These are phyloP conservation scores for Picea mariana DNA, from an alignment of 83 land plant species.

Conservation along the genomic window DNA sequence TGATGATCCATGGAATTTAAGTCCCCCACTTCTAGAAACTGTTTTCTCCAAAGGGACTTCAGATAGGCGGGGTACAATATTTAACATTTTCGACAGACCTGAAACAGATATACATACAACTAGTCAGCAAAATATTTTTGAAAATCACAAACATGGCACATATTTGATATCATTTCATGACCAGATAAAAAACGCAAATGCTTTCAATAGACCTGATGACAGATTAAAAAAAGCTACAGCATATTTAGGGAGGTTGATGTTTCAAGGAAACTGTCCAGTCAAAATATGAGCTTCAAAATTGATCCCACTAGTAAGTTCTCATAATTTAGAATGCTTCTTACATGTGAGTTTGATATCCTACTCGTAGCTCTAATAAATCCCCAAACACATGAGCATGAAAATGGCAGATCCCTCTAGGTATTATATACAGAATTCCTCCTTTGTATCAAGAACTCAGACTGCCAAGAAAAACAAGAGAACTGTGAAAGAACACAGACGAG, in stretches of 20 bases:
- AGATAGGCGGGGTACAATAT: not conserved
- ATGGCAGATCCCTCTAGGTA: not conserved
- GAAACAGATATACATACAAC: not conserved
- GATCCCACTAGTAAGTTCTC: not conserved
- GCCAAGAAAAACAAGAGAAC: not conserved
- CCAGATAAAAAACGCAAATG: not conserved
- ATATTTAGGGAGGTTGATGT: not conserved
- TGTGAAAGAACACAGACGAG: not conserved
- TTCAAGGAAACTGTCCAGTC: too few species aligned
- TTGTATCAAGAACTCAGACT: not conserved
- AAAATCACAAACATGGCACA: not conserved
- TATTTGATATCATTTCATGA: not conserved
- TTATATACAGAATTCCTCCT: not conserved
- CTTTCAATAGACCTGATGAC: not conserved
- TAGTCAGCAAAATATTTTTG: not conserved
- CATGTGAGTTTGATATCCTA: not conserved
- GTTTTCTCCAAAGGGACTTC: slow-evolving; percentile 1
- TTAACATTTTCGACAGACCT: slow-evolving; percentile 12
- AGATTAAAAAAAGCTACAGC: not conserved
- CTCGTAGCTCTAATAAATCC: not conserved
- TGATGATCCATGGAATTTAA: not conserved
- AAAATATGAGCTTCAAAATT: not conserved
- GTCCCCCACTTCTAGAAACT: not conserved
- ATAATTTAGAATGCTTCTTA: not conserved
- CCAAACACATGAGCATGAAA: not conserved